Base-by-base conservation (phyloP, 2,329 filamentous ascomycete species). In the Alternaria consortialis region DNA sequence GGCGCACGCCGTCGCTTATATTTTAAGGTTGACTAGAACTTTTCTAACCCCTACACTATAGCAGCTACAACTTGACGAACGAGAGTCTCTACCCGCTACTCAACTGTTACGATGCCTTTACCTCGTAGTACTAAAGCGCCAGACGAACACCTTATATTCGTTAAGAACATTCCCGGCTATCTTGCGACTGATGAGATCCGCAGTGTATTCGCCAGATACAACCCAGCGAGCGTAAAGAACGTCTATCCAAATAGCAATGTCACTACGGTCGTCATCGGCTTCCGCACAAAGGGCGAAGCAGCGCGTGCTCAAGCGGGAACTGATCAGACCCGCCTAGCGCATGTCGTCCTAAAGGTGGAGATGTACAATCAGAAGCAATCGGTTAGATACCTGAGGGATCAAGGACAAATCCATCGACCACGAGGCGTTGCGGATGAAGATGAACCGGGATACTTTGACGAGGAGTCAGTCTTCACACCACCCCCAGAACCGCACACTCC, bases 81-180 rank as follows among this genome's bases (percentile, higher is more conserved):
- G 1, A 23, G 23, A 32, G 5, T 15, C 27, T 42, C 7, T 15
- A 34, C 47, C 20, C 20, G 11, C 27, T 32, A 20, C 34, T 20
- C 34, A 29, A 36, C 27, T 11, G 32, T 11, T 40, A 4, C 43
- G 11, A 59, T 59, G 56, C 36, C 56, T 56, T 36, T 44, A 4
- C 31, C 29, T 8, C 12, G 39, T 37, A 15, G 36, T 32, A 46
- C 15, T 7, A 57, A 17, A 36, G 53, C 53, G 4, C 39, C 53
- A 8, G 57, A 64, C 11, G 48, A 60, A n/a, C 66, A 68, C 13
- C 57, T 65, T 0, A 42, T 71, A 15, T 71, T 71, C 46, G 69
- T 68, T 9, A 71, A 69, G 27, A 70, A 71, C 17, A 64, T 71
- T 1, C 69, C 67, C 3, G 56, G 48, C 46, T 57, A 67, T 1